phyloP scores from a whole-genome alignment of 2,329 filamentous ascomycete species.

The Acrocalymma vagum region DNA sequence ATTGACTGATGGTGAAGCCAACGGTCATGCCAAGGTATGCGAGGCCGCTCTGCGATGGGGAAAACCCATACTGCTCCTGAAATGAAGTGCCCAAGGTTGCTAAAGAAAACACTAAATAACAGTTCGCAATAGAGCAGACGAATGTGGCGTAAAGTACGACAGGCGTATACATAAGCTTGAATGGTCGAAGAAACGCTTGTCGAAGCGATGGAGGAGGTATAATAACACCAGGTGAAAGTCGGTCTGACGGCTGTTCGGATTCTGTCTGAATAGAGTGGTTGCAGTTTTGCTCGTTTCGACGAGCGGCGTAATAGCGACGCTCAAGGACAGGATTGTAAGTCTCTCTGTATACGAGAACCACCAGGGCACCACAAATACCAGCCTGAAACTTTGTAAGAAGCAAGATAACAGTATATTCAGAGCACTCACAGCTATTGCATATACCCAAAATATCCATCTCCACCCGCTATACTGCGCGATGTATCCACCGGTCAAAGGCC shows the following conservation, averaged over 20 bases:
- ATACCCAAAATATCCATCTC: constrained; percentile 6
- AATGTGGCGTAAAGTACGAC: constrained; percentile 5
- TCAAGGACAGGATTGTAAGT: constrained; percentile 2
- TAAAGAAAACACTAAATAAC: constrained; percentile 10
- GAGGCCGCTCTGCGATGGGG: constrained; percentile 5
- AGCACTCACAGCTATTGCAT: constrained; percentile 1
- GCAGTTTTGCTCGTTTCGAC: constrained; percentile 7
- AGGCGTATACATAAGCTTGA: constrained; percentile 5
- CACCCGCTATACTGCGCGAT: constrained; percentile 2
- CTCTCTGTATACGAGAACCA: too few relatives aligned
- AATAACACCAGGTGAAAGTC: not conserved
- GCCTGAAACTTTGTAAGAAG: too few relatives aligned
- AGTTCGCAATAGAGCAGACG: constrained; percentile 8
- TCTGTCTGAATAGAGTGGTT: not conserved
- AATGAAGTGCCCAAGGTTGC: constrained; percentile 9
- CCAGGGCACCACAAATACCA: too few relatives aligned
- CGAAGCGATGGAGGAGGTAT: constrained; percentile 4
- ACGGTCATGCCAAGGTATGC: constrained; percentile 6
- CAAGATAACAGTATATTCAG: too few relatives aligned
- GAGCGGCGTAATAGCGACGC: constrained; percentile 1
- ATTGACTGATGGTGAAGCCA: constrained; percentile 3
- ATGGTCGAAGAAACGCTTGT: constrained; percentile 2
- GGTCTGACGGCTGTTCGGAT: constrained; percentile 1
- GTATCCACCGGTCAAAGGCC: constrained; percentile 1
- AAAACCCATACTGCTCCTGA: constrained; percentile 8